These are phyloP conservation scores for Tolypocladium tundrense DNA, from an alignment of 2,329 filamentous ascomycete species.

Conservation along the genomic window DNA sequence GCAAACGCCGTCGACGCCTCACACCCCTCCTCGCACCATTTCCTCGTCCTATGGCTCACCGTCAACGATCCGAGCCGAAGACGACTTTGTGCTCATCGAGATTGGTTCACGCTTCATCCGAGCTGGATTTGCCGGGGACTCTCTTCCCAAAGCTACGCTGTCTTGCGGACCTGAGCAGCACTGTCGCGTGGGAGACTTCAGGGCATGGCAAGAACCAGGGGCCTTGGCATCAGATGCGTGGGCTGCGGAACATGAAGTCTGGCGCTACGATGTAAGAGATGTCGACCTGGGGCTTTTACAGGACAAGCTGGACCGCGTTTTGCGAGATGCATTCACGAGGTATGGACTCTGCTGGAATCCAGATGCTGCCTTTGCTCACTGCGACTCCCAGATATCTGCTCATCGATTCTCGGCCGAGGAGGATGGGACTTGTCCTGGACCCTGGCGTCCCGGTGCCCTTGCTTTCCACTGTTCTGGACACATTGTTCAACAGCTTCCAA, in stretches of 20 bases:
- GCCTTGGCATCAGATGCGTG: constrained; percentile 41
- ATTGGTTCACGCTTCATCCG: constrained; percentile 69
- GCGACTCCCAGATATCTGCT: constrained; percentile 43
- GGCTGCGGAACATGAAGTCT: constrained; percentile 62
- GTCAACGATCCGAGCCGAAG: constrained; percentile 59
- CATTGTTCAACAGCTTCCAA: constrained; percentile 72
- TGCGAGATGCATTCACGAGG: constrained; percentile 75
- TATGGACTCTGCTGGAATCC: constrained; percentile 23
- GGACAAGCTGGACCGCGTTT: constrained; percentile 74
- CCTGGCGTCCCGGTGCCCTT: constrained; percentile 68
- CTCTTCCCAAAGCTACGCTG: constrained; percentile 59
- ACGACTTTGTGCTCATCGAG: constrained; percentile 77
- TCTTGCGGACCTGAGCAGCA: constrained; percentile 67
- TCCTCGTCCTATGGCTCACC: constrained; percentile 48
- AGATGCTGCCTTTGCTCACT: background rate
- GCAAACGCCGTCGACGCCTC: constrained; percentile 36
- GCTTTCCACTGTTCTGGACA: constrained; percentile 64
- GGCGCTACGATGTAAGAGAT: constrained; percentile 62
- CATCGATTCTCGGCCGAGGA: constrained; percentile 66
- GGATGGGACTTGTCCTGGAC: constrained; percentile 66
- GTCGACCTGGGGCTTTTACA: constrained; percentile 70
- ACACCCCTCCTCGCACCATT: constrained; percentile 48
- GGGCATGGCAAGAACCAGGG: constrained; percentile 51
- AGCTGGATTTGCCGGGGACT: constrained; percentile 80
- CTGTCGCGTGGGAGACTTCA: constrained; percentile 71